Percentiles rank a stretch among this genome's conserved stretches.
Conservation (phyloP, 2,329 filamentous ascomycete genomes). For the Ascochyta koolunga region DNA sequence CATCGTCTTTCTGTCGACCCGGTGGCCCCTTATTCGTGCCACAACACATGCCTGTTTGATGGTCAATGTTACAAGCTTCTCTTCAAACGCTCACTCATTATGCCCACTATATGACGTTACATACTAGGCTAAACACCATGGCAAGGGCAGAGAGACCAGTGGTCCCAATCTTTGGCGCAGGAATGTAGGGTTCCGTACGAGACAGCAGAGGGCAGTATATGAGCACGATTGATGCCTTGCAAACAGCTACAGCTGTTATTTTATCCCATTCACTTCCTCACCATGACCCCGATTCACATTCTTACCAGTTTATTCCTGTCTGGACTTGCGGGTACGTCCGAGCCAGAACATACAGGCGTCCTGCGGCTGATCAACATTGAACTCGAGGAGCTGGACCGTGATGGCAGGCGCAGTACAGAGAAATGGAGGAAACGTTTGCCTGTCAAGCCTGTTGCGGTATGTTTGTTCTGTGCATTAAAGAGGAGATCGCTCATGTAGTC, state of each 20-base stretch:
- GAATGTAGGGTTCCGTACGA: conserved; percentile 5
- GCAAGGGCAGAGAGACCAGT: conserved; percentile 6
- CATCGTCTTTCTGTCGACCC: neutral
- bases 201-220: neutral
- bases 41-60: neutral
- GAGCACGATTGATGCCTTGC: neutral
- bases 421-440: neutral
- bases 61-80: neutral
- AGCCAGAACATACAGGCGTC: neutral
- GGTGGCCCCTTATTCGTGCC: neutral
- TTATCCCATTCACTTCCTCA: neutral
- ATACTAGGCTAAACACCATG: neutral
- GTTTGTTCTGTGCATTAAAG: neutral
- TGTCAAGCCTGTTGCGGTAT: conserved; percentile 5
- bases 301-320: neutral
- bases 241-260: neutral
- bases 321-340: neutral
- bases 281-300: neutral
- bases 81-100: neutral
- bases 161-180: conserved; percentile 1
- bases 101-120: neutral
- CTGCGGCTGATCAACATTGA: conserved; percentile 4
- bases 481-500: neutral
- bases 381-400: conserved; percentile 6
- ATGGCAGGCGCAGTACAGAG: conserved; percentile 2